phyloP scores from a whole-genome alignment of 1,139 yeast genomes.

The Diutina pseudorugosa region DNA sequence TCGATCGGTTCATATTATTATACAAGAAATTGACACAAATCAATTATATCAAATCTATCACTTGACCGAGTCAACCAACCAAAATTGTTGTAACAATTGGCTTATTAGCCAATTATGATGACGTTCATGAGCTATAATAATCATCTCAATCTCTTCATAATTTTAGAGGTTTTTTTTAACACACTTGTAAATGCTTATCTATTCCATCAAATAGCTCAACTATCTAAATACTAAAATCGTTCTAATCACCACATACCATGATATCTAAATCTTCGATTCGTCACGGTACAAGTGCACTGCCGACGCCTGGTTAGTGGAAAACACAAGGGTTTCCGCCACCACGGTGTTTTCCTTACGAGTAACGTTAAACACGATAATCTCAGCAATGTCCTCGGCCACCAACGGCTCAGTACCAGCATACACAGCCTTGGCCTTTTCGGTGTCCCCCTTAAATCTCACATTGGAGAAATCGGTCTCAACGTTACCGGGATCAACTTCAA shows the following conservation, averaged over 20 bases:
- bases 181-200: not conserved
- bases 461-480: slow-evolving; percentile 81
- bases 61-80: too few relatives aligned
- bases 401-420: slow-evolving; percentile 67
- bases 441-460: slow-evolving; percentile 67
- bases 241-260: not conserved
- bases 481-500: slow-evolving; percentile 80
- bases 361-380: slow-evolving; percentile 58
- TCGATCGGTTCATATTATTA: too few relatives aligned
- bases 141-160: too few relatives aligned
- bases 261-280: not conserved
- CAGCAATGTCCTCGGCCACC: slow-evolving; percentile 71
- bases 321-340: slow-evolving; percentile 65
- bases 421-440: slow-evolving; percentile 53
- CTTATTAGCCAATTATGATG: too few relatives aligned
- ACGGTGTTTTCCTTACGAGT: slow-evolving; percentile 67
- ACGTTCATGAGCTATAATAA: too few relatives aligned
- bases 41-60: too few relatives aligned
- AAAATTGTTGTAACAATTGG: too few relatives aligned
- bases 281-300: slow-evolving; percentile 37
- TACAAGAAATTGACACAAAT: too few relatives aligned
- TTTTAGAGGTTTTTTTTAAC: too few relatives aligned
- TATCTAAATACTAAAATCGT: too few relatives aligned
- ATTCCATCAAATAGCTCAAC: not conserved
- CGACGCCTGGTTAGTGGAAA: slow-evolving; percentile 72